phyloP scores from a whole-genome alignment of 257 asterid genomes.

The Plantago ovata region DNA sequence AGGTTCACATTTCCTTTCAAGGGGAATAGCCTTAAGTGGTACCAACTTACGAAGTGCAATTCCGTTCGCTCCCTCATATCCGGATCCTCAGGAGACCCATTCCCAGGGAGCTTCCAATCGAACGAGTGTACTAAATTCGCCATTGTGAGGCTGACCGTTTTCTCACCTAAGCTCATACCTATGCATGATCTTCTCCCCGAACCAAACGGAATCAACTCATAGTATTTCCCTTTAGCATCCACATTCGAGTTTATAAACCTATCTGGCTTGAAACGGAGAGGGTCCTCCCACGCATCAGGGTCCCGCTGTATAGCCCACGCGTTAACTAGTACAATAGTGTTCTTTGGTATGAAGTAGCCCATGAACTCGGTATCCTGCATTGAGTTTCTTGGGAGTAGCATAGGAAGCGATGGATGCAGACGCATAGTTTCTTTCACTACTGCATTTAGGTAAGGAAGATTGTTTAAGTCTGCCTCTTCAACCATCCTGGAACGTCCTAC shows the following conservation, averaged over 20 bases:
- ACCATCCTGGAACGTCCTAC: slow-evolving; percentile 14
- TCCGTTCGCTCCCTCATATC: slow-evolving; percentile 2
- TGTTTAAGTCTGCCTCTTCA: slow-evolving; percentile 21
- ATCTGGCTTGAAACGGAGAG: slow-evolving; percentile 29
- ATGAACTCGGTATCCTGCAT: slow-evolving; percentile 20
- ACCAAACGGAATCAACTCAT: slow-evolving; percentile 36
- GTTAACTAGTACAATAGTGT: slow-evolving; percentile 24
- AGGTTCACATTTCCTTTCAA: background rate
- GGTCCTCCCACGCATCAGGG: slow-evolving; percentile 26
- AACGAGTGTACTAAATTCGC: slow-evolving; percentile 32
- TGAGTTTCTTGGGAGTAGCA: slow-evolving; percentile 23
- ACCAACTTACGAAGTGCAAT: slow-evolving; percentile 1
- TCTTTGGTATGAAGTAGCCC: slow-evolving; percentile 25
- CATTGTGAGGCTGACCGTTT: slow-evolving; percentile 28
- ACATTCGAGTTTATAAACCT: slow-evolving; percentile 26
- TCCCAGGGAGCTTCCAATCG: slow-evolving; percentile 27
- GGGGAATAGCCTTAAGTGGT: background rate
- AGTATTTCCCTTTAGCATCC: slow-evolving; percentile 33
- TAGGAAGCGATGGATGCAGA: slow-evolving; percentile 27
- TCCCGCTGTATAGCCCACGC: slow-evolving; percentile 41
- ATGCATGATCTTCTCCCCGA: slow-evolving; percentile 31
- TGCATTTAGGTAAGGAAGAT: slow-evolving; percentile 18
- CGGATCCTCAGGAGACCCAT: background rate
- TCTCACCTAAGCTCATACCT: slow-evolving; percentile 27
- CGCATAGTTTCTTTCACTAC: slow-evolving; percentile 31